Base-by-base conservation (phyloP, 2,329 filamentous ascomycete genomes). In the Tricladium varicosporioides region DNA sequence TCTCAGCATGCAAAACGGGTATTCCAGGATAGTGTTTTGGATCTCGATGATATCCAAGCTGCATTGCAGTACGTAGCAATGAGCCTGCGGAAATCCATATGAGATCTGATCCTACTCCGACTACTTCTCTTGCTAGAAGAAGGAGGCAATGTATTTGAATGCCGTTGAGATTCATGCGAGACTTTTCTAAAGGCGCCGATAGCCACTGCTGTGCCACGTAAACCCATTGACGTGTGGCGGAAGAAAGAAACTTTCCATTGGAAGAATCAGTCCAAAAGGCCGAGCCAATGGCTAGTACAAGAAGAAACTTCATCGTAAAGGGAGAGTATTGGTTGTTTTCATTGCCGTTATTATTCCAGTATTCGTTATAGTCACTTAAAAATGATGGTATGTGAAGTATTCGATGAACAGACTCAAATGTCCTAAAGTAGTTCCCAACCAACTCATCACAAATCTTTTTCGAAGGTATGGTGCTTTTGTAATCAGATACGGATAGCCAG, bases 1-100 rank as follows among this genome's bases (percentile, higher is more conserved):
- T 76, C 67, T 86, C 83, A 1, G 76, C 73, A 18, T 75, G 73
- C 40, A 80, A 75, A 0, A 70, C 64, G 1, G 78, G 74, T 73
- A 81, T 79, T 16, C 74, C 72, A 5, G 74, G 73, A 4, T 83
- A 74, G 56, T 75, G 71, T 31, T 71, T 73, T 0, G 83, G 82
- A 54, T 85, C 82, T 1, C 80, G 76, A 64, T 85, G 81, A 5
- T 85, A 71, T 3, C 83, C 82, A 75, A 84, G 82, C 54, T 76
- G 76, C 65, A 85, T 78, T 53, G 81, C 83, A 5, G 75, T 76
- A 10, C 82, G 73, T n/a, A 83, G 58, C 10, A 84, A 59, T 0
- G 73, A 69, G 0, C 82, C 82, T 0, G 76, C 72, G 1, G 77
- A 73, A 32, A 81, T 75, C 80, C 80, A 85, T 1, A 75, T 72